Conservation (phyloP, 805 yeast species). For the Cyberlindnera amylophila region DNA sequence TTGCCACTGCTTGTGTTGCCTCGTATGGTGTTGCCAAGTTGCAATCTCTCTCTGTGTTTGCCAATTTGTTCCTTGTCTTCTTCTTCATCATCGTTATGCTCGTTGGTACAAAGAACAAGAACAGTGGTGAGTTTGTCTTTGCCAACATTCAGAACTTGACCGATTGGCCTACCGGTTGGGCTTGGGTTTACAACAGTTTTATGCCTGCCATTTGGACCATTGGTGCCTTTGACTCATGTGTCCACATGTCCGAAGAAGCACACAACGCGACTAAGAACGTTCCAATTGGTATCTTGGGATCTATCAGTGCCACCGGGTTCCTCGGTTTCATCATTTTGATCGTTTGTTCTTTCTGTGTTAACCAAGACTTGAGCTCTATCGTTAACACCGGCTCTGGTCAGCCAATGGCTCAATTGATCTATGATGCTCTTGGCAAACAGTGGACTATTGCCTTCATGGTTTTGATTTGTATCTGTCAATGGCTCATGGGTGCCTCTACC, state of each 20-base stretch:
- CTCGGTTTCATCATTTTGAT: slow-evolving; percentile 56
- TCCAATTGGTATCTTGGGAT: slow-evolving; percentile 60
- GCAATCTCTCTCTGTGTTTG: slow-evolving; percentile 51
- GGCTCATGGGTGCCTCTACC: slow-evolving; percentile 62
- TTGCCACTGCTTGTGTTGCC: slow-evolving; percentile 41
- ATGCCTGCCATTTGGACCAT: slow-evolving; percentile 73
- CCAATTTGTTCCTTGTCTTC: slow-evolving; percentile 48
- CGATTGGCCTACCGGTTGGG: slow-evolving; percentile 58
- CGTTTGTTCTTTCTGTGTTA: slow-evolving; percentile 49
- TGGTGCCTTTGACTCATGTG: slow-evolving; percentile 68
- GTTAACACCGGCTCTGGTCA: slow-evolving; percentile 47
- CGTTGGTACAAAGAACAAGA: slow-evolving; percentile 43
- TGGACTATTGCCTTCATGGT: slow-evolving; percentile 69
- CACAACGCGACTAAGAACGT: slow-evolving; percentile 55
- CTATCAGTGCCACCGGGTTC: slow-evolving; percentile 51
- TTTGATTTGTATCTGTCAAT: slow-evolving; percentile 55
- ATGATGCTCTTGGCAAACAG: slow-evolving; percentile 56
- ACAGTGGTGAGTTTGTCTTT: slow-evolving; percentile 53
- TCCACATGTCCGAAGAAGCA: slow-evolving; percentile 72
- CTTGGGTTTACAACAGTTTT: slow-evolving; percentile 44
- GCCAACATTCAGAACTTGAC: slow-evolving; percentile 45
- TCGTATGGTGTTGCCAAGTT: slow-evolving; percentile 50
- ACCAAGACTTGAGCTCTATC: slow-evolving; percentile 36
- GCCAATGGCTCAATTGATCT: slow-evolving; percentile 63
- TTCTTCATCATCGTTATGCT: slow-evolving; percentile 63